Base-by-base conservation (phyloP, 2,329 filamentous ascomycete genomes). In the Mycosphaerelloides madeirae region DNA sequence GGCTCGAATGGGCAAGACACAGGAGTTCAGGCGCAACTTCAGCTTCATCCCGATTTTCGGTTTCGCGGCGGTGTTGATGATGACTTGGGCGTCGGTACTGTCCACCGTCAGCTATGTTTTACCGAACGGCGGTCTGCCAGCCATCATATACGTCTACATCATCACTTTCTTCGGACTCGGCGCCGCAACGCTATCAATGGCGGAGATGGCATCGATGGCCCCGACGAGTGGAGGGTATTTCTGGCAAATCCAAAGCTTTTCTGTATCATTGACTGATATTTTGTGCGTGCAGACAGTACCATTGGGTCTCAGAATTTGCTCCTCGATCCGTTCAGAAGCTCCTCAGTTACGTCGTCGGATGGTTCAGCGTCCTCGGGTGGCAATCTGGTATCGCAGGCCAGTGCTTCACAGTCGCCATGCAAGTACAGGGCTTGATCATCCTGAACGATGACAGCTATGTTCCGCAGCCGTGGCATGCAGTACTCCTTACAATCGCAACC, bases 371-470 rank as follows among this genome's bases (percentile, higher is more conserved):
- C 1, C 49, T 60, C 6, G 67, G 65, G 3, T 70, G 68, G 67
- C 65, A 68, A 48, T 64, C 66, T 3, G 36, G 50, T 54, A 44
- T 68, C 18, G 68, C 69, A 6, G 64, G 66, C 3, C 68, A 69
- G 38, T 66, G 65, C 11, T 71, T 69, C 56, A 63, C 73, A 13
- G 68, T 68, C 6, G 71, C 67, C 2, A 68, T 63, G 3, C 67
- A 70, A 31, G 68, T 74, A 13, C 69, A 74, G 55, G 71, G 52
- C 28, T n/a, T 74, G 14, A 63, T 72, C 16, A 63, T 69, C 15
- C 55, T 75, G 25, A 72, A 73, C 46, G 56, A 71, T 38, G 60
- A 63, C 1, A 56, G 55, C 2, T 75, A 74, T 47, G 50, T 59
- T 1, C 63, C 66, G 1, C 56, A 71, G 39, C 49, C 62, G 43